phyloP scores from a whole-genome alignment of 345 rosid genomes.

The Excoecaria cochinchinensis region DNA sequence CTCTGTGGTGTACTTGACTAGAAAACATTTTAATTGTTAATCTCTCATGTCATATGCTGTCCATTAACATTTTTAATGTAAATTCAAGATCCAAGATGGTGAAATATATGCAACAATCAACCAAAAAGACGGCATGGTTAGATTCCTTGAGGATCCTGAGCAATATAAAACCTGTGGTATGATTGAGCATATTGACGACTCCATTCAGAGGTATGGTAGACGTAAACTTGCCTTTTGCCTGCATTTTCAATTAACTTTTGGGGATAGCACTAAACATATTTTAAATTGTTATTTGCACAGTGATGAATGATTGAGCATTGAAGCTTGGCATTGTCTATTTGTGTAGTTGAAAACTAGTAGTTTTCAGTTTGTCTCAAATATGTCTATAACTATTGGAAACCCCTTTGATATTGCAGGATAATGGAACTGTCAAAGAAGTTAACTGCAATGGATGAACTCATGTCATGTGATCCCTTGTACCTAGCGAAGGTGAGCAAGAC shows the following conservation, averaged over 20 bases:
- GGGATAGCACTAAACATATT: neutral
- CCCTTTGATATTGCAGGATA: conserved; percentile 43
- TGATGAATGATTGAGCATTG: neutral
- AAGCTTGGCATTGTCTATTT: neutral
- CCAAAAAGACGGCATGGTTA: conserved; percentile 99
- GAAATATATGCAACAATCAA: conserved; percentile 94
- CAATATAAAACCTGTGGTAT: conserved; percentile 85
- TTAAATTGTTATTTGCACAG: neutral
- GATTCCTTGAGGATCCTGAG: conserved; percentile 98
- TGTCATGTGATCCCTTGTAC: conserved; percentile 79
- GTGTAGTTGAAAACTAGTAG: neutral
- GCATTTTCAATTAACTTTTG: neutral
- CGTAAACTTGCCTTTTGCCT: neutral
- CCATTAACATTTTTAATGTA: conserved; percentile 11
- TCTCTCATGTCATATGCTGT: neutral
- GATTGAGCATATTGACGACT: conserved; percentile 79
- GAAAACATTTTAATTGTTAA: neutral
- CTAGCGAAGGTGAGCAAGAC: conserved; percentile 57
- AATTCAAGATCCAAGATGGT: conserved; percentile 84
- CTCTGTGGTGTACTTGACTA: conserved; percentile 3
- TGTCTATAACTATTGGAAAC: neutral
- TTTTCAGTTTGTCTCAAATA: neutral
- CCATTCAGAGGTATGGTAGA: conserved; percentile 69
- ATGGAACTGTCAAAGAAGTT: conserved; percentile 84
- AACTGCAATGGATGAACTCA: conserved; percentile 66